These are phyloP conservation scores for Irpex rosettiformis DNA, from an alignment of 1,284 basidiomycete genomes.

Conservation along the genomic window DNA sequence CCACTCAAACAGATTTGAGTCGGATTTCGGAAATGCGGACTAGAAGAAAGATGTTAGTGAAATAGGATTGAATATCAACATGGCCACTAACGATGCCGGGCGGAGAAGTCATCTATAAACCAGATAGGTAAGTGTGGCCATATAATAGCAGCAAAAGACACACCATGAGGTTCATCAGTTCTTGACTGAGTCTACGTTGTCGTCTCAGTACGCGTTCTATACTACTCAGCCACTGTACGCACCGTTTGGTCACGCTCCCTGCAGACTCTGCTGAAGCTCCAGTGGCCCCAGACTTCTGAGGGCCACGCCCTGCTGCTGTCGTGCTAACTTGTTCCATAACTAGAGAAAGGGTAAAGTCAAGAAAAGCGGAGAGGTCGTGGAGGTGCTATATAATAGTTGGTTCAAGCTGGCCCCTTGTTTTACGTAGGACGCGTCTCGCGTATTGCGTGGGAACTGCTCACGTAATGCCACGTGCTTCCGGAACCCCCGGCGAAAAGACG, in stretches of 20 bases:
- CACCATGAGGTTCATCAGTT: conserved; percentile 85
- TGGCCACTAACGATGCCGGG: conserved; percentile 67
- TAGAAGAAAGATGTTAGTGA: conserved; percentile 27
- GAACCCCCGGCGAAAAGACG: background rate
- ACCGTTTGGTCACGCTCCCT: conserved; percentile 82
- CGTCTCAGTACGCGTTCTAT: background rate
- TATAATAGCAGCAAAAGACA: conserved; percentile 23
- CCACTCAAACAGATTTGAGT: conserved; percentile 83
- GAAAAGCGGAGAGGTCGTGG: conserved; percentile 14
- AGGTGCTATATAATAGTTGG: background rate
- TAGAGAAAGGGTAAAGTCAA: background rate
- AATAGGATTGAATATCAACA: background rate
- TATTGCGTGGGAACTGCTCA: conserved; percentile 6
- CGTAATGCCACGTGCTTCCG: background rate
- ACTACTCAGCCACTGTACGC: conserved; percentile 5
- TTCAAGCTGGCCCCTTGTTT: conserved; percentile 6
- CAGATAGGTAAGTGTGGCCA: conserved; percentile 1
- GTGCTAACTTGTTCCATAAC: conserved; percentile 72
- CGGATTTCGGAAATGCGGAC: conserved; percentile 83
- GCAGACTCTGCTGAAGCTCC: conserved; percentile 51
- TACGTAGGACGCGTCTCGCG: conserved; percentile 8
- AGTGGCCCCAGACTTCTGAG: conserved; percentile 51
- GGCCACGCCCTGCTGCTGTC: conserved; percentile 52
- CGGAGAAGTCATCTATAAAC: conserved; percentile 72
- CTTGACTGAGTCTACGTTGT: conserved; percentile 58